Conservation (phyloP, 331 rosid genomes). For the Malus hybrid region DNA sequence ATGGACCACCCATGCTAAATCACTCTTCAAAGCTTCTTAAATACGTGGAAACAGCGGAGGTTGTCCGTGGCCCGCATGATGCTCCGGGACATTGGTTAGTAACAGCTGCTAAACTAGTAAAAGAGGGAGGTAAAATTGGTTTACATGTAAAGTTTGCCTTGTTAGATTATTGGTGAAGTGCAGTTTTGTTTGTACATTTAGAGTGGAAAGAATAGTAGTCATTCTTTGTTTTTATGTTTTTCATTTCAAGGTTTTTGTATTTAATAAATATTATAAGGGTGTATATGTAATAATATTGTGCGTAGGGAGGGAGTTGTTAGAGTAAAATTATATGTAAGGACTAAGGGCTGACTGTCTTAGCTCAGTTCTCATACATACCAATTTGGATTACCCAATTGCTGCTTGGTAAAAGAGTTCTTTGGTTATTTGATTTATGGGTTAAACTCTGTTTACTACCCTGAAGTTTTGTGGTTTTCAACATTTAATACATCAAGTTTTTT, state of each 20-base stretch:
- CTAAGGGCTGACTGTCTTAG: background rate
- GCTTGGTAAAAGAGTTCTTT: too few species aligned
- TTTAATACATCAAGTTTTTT: too few species aligned
- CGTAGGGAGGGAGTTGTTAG: background rate
- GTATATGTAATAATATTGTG: background rate
- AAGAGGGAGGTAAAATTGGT: slow-evolving; percentile 73
- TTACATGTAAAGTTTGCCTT: slow-evolving; percentile 85
- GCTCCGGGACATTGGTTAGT: slow-evolving; percentile 95
- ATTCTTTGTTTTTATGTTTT: background rate
- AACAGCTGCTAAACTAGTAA: slow-evolving; percentile 77
- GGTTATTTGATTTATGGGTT: too few species aligned
- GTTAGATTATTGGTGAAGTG: slow-evolving; percentile 62
- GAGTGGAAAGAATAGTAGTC: background rate
- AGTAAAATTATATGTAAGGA: background rate
- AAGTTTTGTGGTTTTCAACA: too few species aligned
- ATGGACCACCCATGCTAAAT: slow-evolving; percentile 72
- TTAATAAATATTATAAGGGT: slow-evolving; percentile 17
- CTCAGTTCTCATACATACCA: background rate
- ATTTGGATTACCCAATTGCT: too few species aligned
- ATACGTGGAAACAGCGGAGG: slow-evolving; percentile 77
- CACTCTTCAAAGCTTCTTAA: slow-evolving; percentile 58
- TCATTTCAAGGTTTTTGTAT: slow-evolving; percentile 10
- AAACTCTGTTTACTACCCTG: too few species aligned
- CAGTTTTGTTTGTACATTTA: slow-evolving; percentile 7
- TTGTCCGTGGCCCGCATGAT: slow-evolving; percentile 82